Evolutionary conservation across 2,329 filamentous ascomycete species (phyloP), one percentile per base, ranked within the genome.

Genomic region (Leptographium galeiforme): DNA sequence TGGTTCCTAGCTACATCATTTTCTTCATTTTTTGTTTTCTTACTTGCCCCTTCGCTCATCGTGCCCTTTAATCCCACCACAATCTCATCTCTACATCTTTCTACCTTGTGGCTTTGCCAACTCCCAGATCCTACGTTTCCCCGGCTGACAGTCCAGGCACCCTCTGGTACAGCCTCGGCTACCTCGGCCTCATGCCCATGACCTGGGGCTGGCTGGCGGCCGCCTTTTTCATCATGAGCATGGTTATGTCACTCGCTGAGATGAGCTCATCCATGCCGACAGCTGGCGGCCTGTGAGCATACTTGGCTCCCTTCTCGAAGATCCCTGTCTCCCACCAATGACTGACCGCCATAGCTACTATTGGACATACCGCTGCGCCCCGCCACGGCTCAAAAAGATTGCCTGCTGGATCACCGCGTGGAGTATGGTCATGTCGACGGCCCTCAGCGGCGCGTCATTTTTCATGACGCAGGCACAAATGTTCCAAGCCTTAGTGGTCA

Each of bases 351-450:
- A 18, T 19, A 53, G 52, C n/a, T 53, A 54, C 48, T 54, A 51
- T 30, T 51, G 53, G 53, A 54, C 53, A 1, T 54, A 33, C 43
- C 19, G 30, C 25, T 54, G 53, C 19, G 53, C 53, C 6, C 53
- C 53, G 30, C 53, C 53, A 2, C 16, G 11, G 30, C 7, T 51
- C 11, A 54, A 54, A 19, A 30, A 13, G 4, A 47, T 54, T 14
- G 34, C 53, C 8, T 54, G 53, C 41, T 54, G 53, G 53, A 54
- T 54, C 18, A 54, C 53, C n/a, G 43, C 53, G 12, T 54, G 53
- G 53, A 51, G 53, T 18, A 54, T 54, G 53, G 43, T 54, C 41
- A 51, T 54, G 48, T 54, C 53, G 6, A 51, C 53, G 6, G 18
- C 41, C 2, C 53, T 54, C 25, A 51, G 53, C 14, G 53, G 53